Evolutionary conservation across 2,329 filamentous ascomycete species (phyloP).

Genomic region (Beauveria varroae): DNA sequence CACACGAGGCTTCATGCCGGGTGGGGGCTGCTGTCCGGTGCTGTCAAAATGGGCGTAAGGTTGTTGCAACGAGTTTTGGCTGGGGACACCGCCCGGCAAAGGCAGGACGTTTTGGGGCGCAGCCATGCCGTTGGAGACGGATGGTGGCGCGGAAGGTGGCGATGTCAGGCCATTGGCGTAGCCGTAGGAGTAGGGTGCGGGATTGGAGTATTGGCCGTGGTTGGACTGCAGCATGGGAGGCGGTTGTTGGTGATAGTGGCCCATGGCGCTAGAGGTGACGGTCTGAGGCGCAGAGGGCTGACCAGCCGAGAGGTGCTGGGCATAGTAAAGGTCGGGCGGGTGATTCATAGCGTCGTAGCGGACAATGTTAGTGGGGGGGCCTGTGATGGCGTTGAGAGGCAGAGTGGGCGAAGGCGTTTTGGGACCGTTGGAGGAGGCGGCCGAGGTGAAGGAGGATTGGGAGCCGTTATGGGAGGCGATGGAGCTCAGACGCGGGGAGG

Average conservation of each 20-base stretch:
- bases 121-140: slow-evolving; percentile 64
- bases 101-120: slow-evolving; percentile 57
- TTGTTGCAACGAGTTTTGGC: slow-evolving; percentile 43
- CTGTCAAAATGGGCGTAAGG: slow-evolving; percentile 63
- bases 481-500: slow-evolving; percentile 69
- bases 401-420: slow-evolving; percentile 73
- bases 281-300: slow-evolving; percentile 69
- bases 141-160: slow-evolving; percentile 61
- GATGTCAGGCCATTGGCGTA: slow-evolving; percentile 74
- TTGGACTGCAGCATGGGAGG: slow-evolving; percentile 68
- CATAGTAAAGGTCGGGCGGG: slow-evolving; percentile 79
- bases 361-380: slow-evolving; percentile 23
- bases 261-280: slow-evolving; percentile 64
- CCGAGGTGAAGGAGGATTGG: slow-evolving; percentile 47
- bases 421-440: slow-evolving; percentile 52
- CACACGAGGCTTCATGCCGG: slow-evolving; percentile 91
- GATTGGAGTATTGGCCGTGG: slow-evolving; percentile 60
- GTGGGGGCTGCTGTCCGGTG: slow-evolving; percentile 86
- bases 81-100: slow-evolving; percentile 49
- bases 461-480: slow-evolving; percentile 54
- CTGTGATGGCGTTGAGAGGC: slow-evolving; percentile 36
- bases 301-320: slow-evolving; percentile 69
- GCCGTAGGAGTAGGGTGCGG: slow-evolving; percentile 59
- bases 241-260: slow-evolving; percentile 74
- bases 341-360: slow-evolving; percentile 66